Percentiles rank a stretch among this genome's conserved stretches.
These are phyloP conservation scores for Xerocomus spinulosus DNA, from an alignment of 768 basidiomycete species.

Conservation along the genomic window DNA sequence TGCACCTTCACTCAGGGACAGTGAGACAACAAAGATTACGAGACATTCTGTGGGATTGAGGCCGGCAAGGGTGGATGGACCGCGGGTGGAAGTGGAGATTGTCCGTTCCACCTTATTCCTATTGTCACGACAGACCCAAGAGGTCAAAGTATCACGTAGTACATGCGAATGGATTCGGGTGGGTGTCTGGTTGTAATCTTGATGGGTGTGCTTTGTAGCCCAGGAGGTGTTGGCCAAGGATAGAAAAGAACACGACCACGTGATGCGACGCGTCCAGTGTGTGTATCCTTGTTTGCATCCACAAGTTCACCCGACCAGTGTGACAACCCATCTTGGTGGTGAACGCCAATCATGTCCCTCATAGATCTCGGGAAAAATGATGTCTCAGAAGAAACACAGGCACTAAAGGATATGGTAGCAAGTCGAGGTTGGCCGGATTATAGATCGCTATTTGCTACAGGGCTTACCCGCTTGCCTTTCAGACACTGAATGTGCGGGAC, in stretches of 20 bases:
- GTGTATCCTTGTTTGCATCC: slow-evolving; percentile 26
- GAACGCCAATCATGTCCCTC: slow-evolving; percentile 32
- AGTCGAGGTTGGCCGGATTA: slow-evolving; percentile 31
- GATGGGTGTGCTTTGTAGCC: slow-evolving; percentile 13
- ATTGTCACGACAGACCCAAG: slow-evolving; percentile 14
- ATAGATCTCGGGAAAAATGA: slow-evolving; percentile 38
- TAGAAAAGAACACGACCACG: slow-evolving; percentile 26
- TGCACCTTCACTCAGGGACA: slow-evolving; percentile 32
- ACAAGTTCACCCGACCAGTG: slow-evolving; percentile 4
- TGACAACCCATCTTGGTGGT: slow-evolving; percentile 10
- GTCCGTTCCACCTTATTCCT: slow-evolving; percentile 36
- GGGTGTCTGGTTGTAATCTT: slow-evolving; percentile 5
- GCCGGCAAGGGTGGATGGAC: slow-evolving; percentile 52
- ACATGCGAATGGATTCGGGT: slow-evolving; percentile 64
- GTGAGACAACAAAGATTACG: slow-evolving; percentile 39
- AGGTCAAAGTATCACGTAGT: slow-evolving; percentile 33
- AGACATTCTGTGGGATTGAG: slow-evolving; percentile 56
- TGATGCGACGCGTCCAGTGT: slow-evolving; percentile 29
- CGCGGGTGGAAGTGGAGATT: slow-evolving; percentile 49
- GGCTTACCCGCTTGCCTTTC: slow-evolving; percentile 5
- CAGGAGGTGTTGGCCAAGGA: slow-evolving; percentile 31
- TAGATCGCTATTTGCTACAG: not conserved
- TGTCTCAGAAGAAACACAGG: slow-evolving; percentile 35
- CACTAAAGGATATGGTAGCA: slow-evolving; percentile 34
- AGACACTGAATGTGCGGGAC: slow-evolving; percentile 36